A percentile compares a stretch with the other conserved stretches of the same genome.
phyloP scores from a whole-genome alignment of 73 alveolate genomes.

The Tetrahymena borealis region DNA sequence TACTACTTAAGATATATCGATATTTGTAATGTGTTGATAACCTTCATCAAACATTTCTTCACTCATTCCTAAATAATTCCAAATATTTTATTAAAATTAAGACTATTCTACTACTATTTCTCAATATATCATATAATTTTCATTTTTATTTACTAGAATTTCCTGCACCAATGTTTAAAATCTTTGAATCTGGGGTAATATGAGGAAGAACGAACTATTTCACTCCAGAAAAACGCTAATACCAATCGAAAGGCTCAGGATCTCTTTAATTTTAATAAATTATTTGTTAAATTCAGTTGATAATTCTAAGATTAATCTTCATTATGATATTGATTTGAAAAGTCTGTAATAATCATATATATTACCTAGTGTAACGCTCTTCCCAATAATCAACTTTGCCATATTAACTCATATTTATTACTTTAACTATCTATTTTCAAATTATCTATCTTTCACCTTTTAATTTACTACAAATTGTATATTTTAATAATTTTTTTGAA shows the following conservation, averaged over 20 bases:
- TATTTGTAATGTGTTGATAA: constrained; percentile 80
- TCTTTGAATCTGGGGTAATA: constrained; percentile 76
- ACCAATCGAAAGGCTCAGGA: constrained; percentile 97
- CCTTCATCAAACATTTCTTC: constrained; percentile 98
- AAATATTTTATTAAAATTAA: neutral
- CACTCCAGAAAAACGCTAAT: constrained; percentile 86
- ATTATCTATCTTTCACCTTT: too few species aligned
- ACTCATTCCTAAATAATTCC: constrained; percentile 65
- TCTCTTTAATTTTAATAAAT: constrained; percentile 45
- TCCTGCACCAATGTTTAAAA: constrained; percentile 91
- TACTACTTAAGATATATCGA: constrained; percentile 88
- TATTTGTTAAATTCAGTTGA: too few species aligned
- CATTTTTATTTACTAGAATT: constrained; percentile 58
- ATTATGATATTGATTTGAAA: too few species aligned
- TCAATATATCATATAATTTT: neutral
- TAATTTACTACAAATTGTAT: too few species aligned
- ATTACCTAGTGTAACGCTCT: constrained; percentile 89
- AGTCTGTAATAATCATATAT: too few species aligned
- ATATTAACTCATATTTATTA: constrained; percentile 74
- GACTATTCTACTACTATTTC: neutral
- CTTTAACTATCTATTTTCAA: too few species aligned
- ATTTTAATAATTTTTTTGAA: too few species aligned
- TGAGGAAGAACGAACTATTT: constrained; percentile 84
- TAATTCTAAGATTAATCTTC: neutral
- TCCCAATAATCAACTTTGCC: constrained; percentile 98